Base-by-base conservation (phyloP, 2,329 filamentous ascomycete species). In the Pseudocercospora fijiensis region DNA sequence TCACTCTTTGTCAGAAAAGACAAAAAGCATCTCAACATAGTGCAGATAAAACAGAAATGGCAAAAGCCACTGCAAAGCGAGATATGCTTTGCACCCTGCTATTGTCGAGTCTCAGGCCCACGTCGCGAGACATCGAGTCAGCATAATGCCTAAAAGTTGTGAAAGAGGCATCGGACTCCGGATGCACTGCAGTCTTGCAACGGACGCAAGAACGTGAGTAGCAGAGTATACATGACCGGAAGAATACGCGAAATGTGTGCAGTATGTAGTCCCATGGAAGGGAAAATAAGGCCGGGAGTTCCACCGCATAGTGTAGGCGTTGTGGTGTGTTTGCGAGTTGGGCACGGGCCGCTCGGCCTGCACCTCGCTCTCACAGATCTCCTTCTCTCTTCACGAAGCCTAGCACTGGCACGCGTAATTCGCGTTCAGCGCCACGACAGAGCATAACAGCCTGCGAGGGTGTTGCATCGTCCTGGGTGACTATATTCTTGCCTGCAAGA, bases 391-490 rank as follows among this genome's bases (percentile, higher is more conserved):
- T 27, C 26, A 27, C 24, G 49, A 26, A 26, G 45, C 45, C 45
- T 49, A 49, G 20, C 45, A 49, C 20, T 24, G 45, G 45, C 20
- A 60, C 58, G 58, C 58, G 58, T 41, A 45, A 57, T 49, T 61
- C 60, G 60, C 60, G 60, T 57, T 41, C 27, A 18, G 60, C 53
- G 53, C 51, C 37, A 45, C 58, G 51, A 64, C 62, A 64, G 43
- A 37, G 56, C 58, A 55, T 22, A 45, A 26, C 22, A 26, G 55
- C 45, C 61, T 47, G 61, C 56, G 37, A 43, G 60, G 57, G 62
- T 56, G 51, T 47, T 30, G 63, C 60, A 60, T 65, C 63, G 63
- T 65, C 63, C 63, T 59, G 63, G 63, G 63, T 65, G 62, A 53
- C 30, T 24, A 26, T 43, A 20, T 10, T 22, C 16, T 10, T 24